Evolutionary conservation across 1,139 yeast genomes (phyloP).

Genomic region (Hemisphaericaspora subhashii): DNA sequence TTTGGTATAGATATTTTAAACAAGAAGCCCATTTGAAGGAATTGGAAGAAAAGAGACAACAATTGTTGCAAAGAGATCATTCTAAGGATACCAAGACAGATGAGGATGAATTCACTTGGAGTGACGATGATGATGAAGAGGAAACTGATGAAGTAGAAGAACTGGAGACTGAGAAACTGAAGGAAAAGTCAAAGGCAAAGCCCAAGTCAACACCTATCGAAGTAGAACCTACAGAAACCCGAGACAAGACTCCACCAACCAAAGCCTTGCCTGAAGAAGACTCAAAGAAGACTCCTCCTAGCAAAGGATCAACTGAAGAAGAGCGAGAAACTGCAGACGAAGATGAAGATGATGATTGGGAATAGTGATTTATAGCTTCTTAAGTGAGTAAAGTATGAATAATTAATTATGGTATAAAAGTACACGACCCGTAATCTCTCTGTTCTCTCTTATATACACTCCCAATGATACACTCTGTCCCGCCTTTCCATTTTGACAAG

Average conservation of each 20-base stretch:
- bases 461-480: no score
- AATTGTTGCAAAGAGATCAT: slow-evolving; percentile 44
- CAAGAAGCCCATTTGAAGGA: slow-evolving; percentile 55
- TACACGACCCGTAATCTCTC: neutral
- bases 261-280: no score
- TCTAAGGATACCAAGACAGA: slow-evolving; percentile 39
- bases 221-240: neutral
- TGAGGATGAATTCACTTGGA: slow-evolving; percentile 56
- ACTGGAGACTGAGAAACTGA: slow-evolving; percentile 3
- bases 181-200: slow-evolving; percentile 1
- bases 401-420: no score
- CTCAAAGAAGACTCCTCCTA: neutral
- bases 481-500: no score
- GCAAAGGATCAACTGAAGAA: slow-evolving; percentile 1
- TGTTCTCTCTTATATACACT: no score
- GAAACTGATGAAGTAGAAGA: slow-evolving; percentile 25
- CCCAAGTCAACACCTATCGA: neutral
- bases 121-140: slow-evolving; percentile 60
- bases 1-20: slow-evolving; percentile 76
- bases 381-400: no score
- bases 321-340: slow-evolving; percentile 4
- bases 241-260: neutral
- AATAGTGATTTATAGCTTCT: slow-evolving; percentile 9
- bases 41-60: slow-evolving; percentile 68
- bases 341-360: slow-evolving; percentile 59